These are phyloP conservation scores for Tuber aestivum DNA, from an alignment of 495 filamentous ascomycete species.

Conservation along the genomic window DNA sequence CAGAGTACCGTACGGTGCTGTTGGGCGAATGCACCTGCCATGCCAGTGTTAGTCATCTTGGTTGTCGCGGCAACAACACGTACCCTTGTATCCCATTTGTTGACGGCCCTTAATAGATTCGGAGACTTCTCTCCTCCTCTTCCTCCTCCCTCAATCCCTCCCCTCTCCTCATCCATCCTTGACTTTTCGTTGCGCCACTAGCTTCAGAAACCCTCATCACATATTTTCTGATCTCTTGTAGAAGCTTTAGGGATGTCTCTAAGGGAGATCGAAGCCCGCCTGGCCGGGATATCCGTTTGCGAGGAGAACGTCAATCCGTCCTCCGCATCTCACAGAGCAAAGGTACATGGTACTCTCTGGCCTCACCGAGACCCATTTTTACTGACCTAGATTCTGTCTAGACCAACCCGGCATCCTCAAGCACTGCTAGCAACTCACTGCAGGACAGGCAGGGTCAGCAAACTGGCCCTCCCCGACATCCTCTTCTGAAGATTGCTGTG, in stretches of 20 bases:
- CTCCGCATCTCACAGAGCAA: conserved; percentile 58
- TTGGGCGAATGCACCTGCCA: background rate
- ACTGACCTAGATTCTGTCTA: conserved; percentile 46
- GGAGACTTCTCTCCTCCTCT: conserved; percentile 8
- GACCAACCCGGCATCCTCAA: conserved; percentile 50
- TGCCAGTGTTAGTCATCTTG: background rate
- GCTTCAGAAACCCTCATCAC: conserved; percentile 36
- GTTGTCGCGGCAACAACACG: conserved; percentile 31
- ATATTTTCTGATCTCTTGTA: background rate
- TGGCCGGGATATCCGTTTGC: conserved; percentile 74
- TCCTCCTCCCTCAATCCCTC: conserved; percentile 49
- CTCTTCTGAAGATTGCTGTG: conserved; percentile 70
- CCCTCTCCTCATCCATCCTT: conserved; percentile 53
- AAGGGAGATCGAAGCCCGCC: conserved; percentile 65
- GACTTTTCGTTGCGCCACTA: conserved; percentile 65
- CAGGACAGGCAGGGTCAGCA: conserved; percentile 49
- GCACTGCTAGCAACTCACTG: conserved; percentile 50
- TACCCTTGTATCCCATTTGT: conserved; percentile 23
- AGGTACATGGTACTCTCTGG: conserved; percentile 50
- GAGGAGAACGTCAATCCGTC: conserved; percentile 61
- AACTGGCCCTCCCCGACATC: conserved; percentile 33
- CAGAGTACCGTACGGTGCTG: background rate
- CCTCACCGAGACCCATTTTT: conserved; percentile 32
- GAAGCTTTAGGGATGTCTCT: conserved; percentile 49
- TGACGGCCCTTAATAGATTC: conserved; percentile 27